Percentiles rank a stretch among this genome's conserved stretches.
Conservation (phyloP, 495 filamentous ascomycete genomes). For the Aspergillus wentii region DNA sequence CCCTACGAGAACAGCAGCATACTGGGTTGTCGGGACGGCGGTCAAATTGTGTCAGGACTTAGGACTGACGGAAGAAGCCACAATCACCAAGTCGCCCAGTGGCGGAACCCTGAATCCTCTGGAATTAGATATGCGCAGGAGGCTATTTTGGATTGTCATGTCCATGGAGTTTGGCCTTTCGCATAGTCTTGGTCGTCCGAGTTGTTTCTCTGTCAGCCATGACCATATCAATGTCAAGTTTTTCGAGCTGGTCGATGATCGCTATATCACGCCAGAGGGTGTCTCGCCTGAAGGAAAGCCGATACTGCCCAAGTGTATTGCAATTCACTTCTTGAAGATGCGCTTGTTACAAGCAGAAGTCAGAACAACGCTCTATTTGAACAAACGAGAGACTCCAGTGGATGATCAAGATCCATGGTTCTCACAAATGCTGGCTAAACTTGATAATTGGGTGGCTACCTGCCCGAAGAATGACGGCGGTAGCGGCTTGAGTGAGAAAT, state of each 20-base stretch:
- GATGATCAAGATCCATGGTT: conserved; percentile 86
- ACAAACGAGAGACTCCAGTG: conserved; percentile 64
- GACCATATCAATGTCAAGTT: conserved; percentile 80
- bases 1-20: conserved; percentile 82
- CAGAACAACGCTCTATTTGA: conserved; percentile 74
- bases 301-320: conserved; percentile 73
- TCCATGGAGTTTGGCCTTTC: conserved; percentile 86
- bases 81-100: conserved; percentile 54
- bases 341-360: conserved; percentile 82
- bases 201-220: conserved; percentile 68
- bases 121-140: conserved; percentile 81
- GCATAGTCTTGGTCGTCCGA: conserved; percentile 79
- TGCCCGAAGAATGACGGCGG: conserved; percentile 59
- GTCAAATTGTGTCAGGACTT: conserved; percentile 82
- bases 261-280: conserved; percentile 73
- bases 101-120: conserved; percentile 51
- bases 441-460: conserved; percentile 65
- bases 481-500: conserved; percentile 59
- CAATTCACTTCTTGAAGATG: conserved; percentile 93
- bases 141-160: conserved; percentile 78
- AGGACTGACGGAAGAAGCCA: conserved; percentile 79
- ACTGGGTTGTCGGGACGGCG: conserved; percentile 85
- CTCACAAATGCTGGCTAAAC: conserved; percentile 65
- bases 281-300: conserved; percentile 60
- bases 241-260: conserved; percentile 73